Conservation (phyloP, 495 filamentous ascomycete genomes). For the Aspergillus biplanus region DNA sequence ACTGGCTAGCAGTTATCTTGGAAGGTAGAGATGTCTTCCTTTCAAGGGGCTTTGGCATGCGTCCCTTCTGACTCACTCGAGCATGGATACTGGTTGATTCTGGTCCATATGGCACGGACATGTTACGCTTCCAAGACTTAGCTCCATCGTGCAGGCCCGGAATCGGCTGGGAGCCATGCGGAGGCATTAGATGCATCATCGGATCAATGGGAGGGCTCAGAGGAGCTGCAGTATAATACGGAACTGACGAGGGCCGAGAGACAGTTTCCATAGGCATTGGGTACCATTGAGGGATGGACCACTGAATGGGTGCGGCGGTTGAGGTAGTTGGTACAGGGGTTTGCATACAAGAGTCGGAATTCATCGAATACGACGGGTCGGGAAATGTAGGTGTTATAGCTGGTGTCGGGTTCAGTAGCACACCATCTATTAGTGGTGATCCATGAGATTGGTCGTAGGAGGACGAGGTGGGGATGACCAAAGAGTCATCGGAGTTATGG, state of each 20-base stretch:
- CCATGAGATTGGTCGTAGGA: slow-evolving; percentile 37
- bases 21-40: slow-evolving; percentile 23
- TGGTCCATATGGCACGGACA: slow-evolving; percentile 36
- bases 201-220: slow-evolving; percentile 32
- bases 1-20: slow-evolving; percentile 20
- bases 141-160: slow-evolving; percentile 28
- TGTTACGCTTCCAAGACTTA: slow-evolving; percentile 40
- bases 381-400: slow-evolving; percentile 21
- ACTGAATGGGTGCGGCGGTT: slow-evolving; percentile 29
- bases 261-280: slow-evolving; percentile 37
- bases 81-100: slow-evolving; percentile 29
- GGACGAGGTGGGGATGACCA: slow-evolving; percentile 28
- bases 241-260: slow-evolving; percentile 30
- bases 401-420: slow-evolving; percentile 24
- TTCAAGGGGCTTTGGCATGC: slow-evolving; percentile 31
- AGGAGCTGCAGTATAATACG: slow-evolving; percentile 34
- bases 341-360: slow-evolving; percentile 23
- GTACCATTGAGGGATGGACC: slow-evolving; percentile 40
- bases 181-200: slow-evolving; percentile 29
- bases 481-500: slow-evolving; percentile 24
- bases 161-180: slow-evolving; percentile 26
- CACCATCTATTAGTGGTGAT: slow-evolving; percentile 33
- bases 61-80: slow-evolving; percentile 28
- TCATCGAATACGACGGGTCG: slow-evolving; percentile 22
- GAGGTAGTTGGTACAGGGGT: slow-evolving; percentile 25